These are phyloP conservation scores for Taiwanofungus camphoratus DNA, from an alignment of 1,284 basidiomycete species.

Conservation along the genomic window DNA sequence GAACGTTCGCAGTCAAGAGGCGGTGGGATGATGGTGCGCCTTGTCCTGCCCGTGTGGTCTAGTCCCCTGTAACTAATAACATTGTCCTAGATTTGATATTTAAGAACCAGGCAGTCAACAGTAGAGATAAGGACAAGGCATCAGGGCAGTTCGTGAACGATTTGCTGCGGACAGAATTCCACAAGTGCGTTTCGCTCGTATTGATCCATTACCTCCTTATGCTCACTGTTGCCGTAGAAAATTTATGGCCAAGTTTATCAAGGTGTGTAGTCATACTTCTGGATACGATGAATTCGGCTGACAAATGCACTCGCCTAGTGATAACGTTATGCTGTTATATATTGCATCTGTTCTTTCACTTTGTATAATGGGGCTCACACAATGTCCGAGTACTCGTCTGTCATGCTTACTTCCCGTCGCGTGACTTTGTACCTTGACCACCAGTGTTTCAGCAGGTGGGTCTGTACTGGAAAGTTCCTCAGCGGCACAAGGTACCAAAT, in stretches of 20 bases:
- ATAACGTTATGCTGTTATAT: too few relatives aligned
- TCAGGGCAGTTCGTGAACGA: conserved; percentile 90
- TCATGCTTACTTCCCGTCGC: too few relatives aligned
- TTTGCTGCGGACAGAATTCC: conserved; percentile 86
- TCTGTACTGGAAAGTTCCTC: too few relatives aligned
- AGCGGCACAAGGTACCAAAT: too few relatives aligned
- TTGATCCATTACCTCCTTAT: conserved; percentile 8
- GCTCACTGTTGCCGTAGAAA: conserved; percentile 39
- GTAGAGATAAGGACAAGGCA: conserved; percentile 60
- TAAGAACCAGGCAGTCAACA: conserved; percentile 87
- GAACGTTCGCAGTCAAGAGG: conserved; percentile 86
- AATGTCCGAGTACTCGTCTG: too few relatives aligned
- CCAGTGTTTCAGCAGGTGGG: too few relatives aligned
- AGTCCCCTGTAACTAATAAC: not conserved
- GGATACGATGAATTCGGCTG: too few relatives aligned
- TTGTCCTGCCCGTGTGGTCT: not conserved
- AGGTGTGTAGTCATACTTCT: conserved; percentile 37
- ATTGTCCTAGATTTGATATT: conserved; percentile 76
- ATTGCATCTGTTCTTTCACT: too few relatives aligned
- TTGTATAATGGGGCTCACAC: too few relatives aligned
- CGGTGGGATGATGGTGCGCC: conserved; percentile 88
- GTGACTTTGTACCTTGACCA: too few relatives aligned
- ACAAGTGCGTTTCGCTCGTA: conserved; percentile 56
- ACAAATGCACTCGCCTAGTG: too few relatives aligned
- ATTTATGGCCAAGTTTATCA: conserved; percentile 78